Base-by-base conservation (phyloP, 495 filamentous ascomycete species). In the Sabuloglossum arenarium region DNA sequence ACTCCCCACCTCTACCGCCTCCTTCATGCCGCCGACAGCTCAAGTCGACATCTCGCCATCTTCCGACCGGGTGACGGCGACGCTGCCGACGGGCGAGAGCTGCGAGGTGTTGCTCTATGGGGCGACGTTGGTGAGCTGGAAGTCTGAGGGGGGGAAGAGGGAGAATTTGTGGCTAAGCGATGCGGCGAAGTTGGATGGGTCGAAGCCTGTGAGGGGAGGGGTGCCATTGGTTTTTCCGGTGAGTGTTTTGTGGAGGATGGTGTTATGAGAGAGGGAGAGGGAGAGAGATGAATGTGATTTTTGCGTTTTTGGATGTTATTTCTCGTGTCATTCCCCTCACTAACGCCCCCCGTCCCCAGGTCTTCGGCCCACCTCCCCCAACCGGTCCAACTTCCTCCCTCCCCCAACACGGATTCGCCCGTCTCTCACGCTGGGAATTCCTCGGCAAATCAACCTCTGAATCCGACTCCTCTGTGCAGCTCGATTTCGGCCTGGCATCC, bases 171-270 rank as follows among this genome's bases (percentile, higher is more conserved):
- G 88, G 73, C 58, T 97, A 56, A 90, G 84, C 63, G 76, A 86
- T 56, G 82, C 79, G 57, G 85, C 89, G 21, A 70, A 69, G 55
- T 63, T 83, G 50, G 80, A 84, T 63, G 80, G 80, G 3, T 79
- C 75, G 53, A 84, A 84, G 63, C 60, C 71, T 50, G 82, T 86
- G 30, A 65, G 84, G 59, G 84, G 84, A 14, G 84, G 93, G 6
- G 86, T 99, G 59, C 93, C 93, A 8, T 69, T 99, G 31, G 93
- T 99, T 3, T 99, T 99, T 66, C 93, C 93, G 21, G 89, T 94
- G 73, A 60, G 81, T 74, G 51, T 28, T 39, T 42, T 32, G 46
- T 8, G 46, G n/a, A n/a, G n/a, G n/a, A n/a, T n/a, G n/a, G n/a
- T 16, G 47, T 9, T 31, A 21, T 16, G 6, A 9, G 12, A 11